Base-by-base conservation (phyloP, 768 basidiomycete genomes). In the Kwoniella europaea region DNA sequence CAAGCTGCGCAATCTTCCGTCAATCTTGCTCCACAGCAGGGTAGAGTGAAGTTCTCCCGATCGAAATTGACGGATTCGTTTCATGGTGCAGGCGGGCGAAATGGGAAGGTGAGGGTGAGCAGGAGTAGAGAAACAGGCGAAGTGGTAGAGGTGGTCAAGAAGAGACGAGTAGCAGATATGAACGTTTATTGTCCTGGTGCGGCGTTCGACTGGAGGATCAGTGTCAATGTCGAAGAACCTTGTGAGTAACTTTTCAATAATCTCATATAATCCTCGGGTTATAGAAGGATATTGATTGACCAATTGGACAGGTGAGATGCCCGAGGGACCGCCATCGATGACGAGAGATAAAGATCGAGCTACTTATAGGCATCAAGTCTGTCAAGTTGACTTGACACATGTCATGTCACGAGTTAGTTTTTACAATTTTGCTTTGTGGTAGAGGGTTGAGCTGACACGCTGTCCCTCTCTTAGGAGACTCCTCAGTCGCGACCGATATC, bases 301-400 rank as follows among this genome's bases (percentile, higher is more conserved):
- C 2, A 55, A 46, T 41, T 16, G 9, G 55, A n/a, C 55, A 80
- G 80, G 71, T 67, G 68, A 75, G 16, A 72, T 78, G 71, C 81
- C 78, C 35, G 16, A 60, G 5, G 75, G 72, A 13, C 63, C 56
- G 20, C 67, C 74, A 4, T 67, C 53, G 1, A 68, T 73, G 61
- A 66, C 68, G 1, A 54, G 92, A 68, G 86, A 88, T 85, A 99
- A 97, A 85, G 93, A 99, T 84, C 87, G 97, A 56, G 87, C 98
- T 82, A 91, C 92, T 78, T 99, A 99, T 83, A 85, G 90, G 3
- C 97, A 99, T 83, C 94, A 98, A 83, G 90, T 96, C 73, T 95
- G 94, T 81, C 88, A 86, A 73, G 90, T 99, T 73, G 97, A 99
- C 85, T 87, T 99, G 60, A 98, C 97, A 1, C 93, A 95, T 84